Evolutionary conservation across 148 eudicot genomes (phyloP), one percentile per base, ranked within the genome.

Genomic region (Persicaria maculosa): DNA sequence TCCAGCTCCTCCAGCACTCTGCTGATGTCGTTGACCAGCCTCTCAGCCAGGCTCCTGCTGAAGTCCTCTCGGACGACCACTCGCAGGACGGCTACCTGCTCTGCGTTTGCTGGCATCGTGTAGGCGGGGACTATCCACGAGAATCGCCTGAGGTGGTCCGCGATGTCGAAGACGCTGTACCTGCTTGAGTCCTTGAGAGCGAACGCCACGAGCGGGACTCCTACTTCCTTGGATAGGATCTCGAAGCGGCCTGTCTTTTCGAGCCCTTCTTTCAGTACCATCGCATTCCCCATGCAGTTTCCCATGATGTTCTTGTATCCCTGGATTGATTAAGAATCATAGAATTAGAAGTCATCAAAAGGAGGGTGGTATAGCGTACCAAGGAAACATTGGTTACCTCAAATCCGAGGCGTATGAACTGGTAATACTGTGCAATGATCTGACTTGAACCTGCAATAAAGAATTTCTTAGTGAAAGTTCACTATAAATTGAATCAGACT

Each of bases 391-490:
- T 40, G 44, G 9, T 52, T 75, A 83, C 86, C 86, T 80, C 83
- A 55, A 79, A 77, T 4, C 87, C 87, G 36, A 84, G 79, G 52
- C 87, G 75, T 47, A 81, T 58, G 70, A 84, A 79, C 73, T 84
- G 87, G 55, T 86, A 86, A 55, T 84, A 84, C 64, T 86, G 89
- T 44, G 83, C 89, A 50, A 86, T 74, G 48, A 86, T 78, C 47
- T 82, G 89, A 80, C 80, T 84, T 20, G 89, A 81, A 22, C 88
- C 88, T 86, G 83, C 70, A 46, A 76, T 69, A 11, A 62, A 62
- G 7, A 52, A 52, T 52, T 52, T 15, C 14, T 52, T 52, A 52
- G 5, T 52, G n/a, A n/a, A 62, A 44, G 11, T 31, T 25, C 1
- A 12, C 45, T 40, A 44, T 22, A 9, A 76, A 45, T 9, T 15